Base-by-base conservation (phyloP, 768 basidiomycete genomes). In the Lyophyllum semitale region DNA sequence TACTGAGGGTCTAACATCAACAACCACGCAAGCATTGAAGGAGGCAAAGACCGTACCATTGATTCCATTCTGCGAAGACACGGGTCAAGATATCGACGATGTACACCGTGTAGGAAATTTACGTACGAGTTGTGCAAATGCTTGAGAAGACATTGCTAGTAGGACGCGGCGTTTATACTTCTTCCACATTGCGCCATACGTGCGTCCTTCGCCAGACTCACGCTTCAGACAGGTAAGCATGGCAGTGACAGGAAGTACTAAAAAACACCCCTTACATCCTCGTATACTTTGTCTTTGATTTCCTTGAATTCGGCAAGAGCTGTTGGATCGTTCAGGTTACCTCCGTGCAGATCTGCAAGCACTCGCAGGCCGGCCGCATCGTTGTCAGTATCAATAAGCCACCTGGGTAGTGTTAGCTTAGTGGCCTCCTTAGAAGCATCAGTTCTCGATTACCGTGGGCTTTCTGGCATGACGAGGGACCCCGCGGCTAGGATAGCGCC, bases 91-190 rank as follows among this genome's bases (percentile, higher is more conserved):
- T 12, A 22, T n/a, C n/a, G n/a, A n/a, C n/a, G 46, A 43, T 17
- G 17, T 8, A 1, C 18, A 23, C 9, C 11, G 11, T 9, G 29
- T 18, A 42, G 38, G 17, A 23, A 30, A 54, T 37, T 47, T 50
- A 78, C 91, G 57, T 59, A 93, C 94, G 66, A 97, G 75, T 67
- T 97, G 95, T 40, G 95, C 95, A 71, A 97, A 96, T 38, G 92
- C 91, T 69, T 97, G 95, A 52, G 93, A 93, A 18, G 90, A 92
- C 92, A 95, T 95, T 15, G 95, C 95, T 43, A 98, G 83, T 59
- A 97, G 68, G 11, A 98, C 94, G 30, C 95, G 80, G 27, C 87
- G 85, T 64, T 89, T 88, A 68, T 98, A 97, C 63, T 83, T 82
- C 62, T 71, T 84, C 93, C 95, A 98, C 86, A 98, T 91, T 35